Conservation (phyloP, 257 asterid genomes). For the Rehmannia glutinosa region DNA sequence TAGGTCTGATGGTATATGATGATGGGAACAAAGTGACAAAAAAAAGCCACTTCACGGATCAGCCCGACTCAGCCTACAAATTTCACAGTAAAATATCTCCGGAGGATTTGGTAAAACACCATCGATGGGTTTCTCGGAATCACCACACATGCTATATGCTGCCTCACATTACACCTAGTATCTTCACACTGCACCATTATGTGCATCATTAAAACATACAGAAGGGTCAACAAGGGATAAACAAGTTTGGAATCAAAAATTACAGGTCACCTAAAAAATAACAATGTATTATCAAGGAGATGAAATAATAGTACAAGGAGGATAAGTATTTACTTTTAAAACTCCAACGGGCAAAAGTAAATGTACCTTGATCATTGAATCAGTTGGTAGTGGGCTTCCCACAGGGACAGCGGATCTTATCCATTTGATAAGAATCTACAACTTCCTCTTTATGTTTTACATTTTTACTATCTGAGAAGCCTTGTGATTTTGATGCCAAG, state of each 20-base stretch:
- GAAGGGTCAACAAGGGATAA: not conserved
- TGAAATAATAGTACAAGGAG: not conserved
- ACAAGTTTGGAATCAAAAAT: not conserved
- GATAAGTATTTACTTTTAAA: not conserved
- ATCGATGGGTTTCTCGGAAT: slow-evolving; percentile 78
- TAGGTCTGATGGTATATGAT: not conserved
- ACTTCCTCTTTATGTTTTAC: slow-evolving; percentile 54
- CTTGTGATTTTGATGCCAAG: slow-evolving; percentile 71
- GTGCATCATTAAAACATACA: slow-evolving; percentile 11
- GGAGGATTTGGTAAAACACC: slow-evolving; percentile 64
- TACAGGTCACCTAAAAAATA: slow-evolving; percentile 11
- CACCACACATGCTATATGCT: slow-evolving; percentile 81
- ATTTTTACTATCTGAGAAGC: slow-evolving; percentile 50
- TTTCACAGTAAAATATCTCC: slow-evolving; percentile 76
- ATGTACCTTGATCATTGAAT: slow-evolving; percentile 77
- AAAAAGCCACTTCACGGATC: slow-evolving; percentile 84
- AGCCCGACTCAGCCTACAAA: slow-evolving; percentile 85
- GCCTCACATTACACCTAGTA: slow-evolving; percentile 77
- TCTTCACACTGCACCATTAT: slow-evolving; percentile 84
- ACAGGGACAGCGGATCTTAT: slow-evolving; percentile 81
- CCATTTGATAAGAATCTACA: slow-evolving; percentile 56
- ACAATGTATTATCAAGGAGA: not conserved
- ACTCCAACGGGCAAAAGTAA: slow-evolving; percentile 9
- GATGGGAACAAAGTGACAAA: slow-evolving; percentile 6
- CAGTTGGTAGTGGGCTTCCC: slow-evolving; percentile 68